A percentile compares a stretch with the other conserved stretches of the same genome.
phyloP scores from a whole-genome alignment of 345 rosid genomes.

The Theobroma cacao region DNA sequence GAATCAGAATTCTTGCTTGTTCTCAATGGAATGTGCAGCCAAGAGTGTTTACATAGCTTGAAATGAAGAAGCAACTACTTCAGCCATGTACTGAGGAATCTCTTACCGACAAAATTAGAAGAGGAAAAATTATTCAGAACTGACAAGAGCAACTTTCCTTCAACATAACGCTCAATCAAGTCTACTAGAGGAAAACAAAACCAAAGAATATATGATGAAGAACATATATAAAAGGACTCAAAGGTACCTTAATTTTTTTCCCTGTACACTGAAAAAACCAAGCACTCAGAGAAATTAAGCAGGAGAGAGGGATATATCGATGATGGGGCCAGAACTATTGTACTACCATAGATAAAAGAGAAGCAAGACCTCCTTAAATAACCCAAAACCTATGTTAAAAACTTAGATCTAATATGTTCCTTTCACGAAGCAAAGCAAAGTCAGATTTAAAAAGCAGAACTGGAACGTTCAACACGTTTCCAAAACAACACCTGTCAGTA shows the following conservation, averaged over 20 bases:
- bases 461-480: conserved; percentile 12
- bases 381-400: neutral
- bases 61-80: neutral
- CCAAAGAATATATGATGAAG: neutral
- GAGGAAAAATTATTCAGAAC: neutral
- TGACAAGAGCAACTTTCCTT: neutral
- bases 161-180: neutral
- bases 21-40: neutral
- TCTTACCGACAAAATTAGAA: neutral
- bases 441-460: neutral
- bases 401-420: neutral
- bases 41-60: neutral
- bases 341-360: neutral
- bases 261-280: neutral
- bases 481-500: neutral
- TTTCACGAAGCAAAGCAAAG: neutral
- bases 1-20: neutral
- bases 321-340: neutral
- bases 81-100: neutral
- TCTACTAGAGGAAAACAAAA: neutral
- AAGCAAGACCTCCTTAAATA: neutral
- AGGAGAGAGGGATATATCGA: neutral
- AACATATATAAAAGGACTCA: neutral
- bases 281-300: neutral
- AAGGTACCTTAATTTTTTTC: neutral